Evolutionary conservation across 2,329 filamentous ascomycete genomes (phyloP).

Genomic region (Zopfia rhizophila): DNA sequence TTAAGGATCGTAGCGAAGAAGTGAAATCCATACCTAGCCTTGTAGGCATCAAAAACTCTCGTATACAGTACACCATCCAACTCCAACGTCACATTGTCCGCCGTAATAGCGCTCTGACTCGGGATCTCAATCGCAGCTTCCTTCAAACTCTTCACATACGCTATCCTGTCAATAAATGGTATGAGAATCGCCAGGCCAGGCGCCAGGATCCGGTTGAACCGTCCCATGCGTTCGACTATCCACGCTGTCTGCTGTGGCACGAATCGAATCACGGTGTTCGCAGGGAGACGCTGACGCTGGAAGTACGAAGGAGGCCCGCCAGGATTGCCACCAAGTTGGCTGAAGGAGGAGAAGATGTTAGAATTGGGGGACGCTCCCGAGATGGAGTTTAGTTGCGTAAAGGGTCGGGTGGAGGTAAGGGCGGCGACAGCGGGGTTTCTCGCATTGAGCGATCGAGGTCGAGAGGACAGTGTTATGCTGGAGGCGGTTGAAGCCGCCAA

Average conservation of each 20-base stretch:
- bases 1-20: no score
- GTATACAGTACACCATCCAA: slow-evolving; percentile 96
- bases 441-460: slow-evolving; percentile 26
- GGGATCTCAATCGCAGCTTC: slow-evolving; percentile 97
- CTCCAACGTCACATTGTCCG: slow-evolving; percentile 97
- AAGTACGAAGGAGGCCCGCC: slow-evolving; percentile 78
- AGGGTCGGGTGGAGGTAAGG: slow-evolving; percentile 37
- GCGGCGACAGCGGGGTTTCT: slow-evolving; percentile 32
- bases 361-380: slow-evolving; percentile 27
- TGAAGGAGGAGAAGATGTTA: slow-evolving; percentile 42
- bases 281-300: slow-evolving; percentile 76
- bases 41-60: slow-evolving; percentile 96
- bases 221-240: slow-evolving; percentile 99
- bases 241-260: slow-evolving; percentile 99
- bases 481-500: slow-evolving; percentile 44
- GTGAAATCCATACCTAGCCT: slow-evolving; percentile 90
- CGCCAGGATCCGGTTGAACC: slow-evolving; percentile 91
- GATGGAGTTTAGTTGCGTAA: slow-evolving; percentile 43
- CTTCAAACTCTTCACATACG: slow-evolving; percentile 98
- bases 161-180: slow-evolving; percentile 92
- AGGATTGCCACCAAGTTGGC: slow-evolving; percentile 29
- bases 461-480: slow-evolving; percentile 35
- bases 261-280: slow-evolving; percentile 95
- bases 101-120: slow-evolving; percentile 96
- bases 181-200: slow-evolving; percentile 89